Conservation (phyloP, 2,329 filamentous ascomycete genomes). For the Westerdykella aurantiaca region DNA sequence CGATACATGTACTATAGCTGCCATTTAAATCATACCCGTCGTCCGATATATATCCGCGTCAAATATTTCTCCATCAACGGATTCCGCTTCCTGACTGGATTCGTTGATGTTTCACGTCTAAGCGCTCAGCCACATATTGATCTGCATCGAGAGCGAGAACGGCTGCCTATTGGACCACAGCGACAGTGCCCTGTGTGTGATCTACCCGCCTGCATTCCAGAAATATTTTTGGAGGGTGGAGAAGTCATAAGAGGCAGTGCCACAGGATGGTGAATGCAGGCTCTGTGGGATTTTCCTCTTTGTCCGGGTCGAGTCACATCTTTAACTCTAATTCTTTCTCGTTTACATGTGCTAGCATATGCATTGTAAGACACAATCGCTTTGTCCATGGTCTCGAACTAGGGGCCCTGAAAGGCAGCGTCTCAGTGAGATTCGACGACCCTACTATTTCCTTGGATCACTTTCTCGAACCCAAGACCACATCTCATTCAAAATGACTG, state of each 20-base stretch:
- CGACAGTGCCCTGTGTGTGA: constrained; percentile 5
- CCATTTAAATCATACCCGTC: too few species aligned
- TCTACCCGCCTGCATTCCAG: constrained; percentile 5
- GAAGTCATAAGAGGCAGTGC: background rate
- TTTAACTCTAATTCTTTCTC: constrained; percentile 1
- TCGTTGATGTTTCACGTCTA: constrained; percentile 2
- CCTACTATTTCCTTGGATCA: background rate
- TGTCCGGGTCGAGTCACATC: background rate
- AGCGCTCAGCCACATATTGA: constrained; percentile 25
- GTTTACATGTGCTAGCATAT: background rate
- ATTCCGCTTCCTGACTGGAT: too few species aligned
- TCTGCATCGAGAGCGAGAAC: constrained; percentile 9
- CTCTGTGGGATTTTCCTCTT: background rate
- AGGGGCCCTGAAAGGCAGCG: background rate
- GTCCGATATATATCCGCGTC: too few species aligned
- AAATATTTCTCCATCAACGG: background rate
- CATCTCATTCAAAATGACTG: constrained; percentile 8
- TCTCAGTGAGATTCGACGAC: constrained; percentile 1
- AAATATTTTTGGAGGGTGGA: background rate
- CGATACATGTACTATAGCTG: too few species aligned
- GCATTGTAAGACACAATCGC: too few species aligned
- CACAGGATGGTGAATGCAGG: background rate
- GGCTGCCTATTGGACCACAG: constrained; percentile 12
- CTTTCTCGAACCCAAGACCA: constrained; percentile 1
- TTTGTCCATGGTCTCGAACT: too few species aligned